Percentiles rank a stretch among this genome's conserved stretches.
Conservation (phyloP, 164 flowering plant species). For the Liriodendron chinense region DNA sequence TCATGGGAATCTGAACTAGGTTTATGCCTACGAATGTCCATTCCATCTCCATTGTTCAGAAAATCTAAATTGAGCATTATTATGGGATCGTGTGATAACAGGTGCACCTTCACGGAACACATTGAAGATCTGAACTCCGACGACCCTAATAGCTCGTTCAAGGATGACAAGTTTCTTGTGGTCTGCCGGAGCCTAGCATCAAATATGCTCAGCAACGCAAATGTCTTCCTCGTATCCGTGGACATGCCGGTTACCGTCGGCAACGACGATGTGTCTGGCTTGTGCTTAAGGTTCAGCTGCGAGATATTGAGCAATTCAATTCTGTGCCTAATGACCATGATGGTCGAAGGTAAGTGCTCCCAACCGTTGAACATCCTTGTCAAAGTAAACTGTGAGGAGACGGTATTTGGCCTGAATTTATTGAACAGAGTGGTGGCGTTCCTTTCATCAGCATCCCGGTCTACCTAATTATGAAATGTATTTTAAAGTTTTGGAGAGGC, state of each 20-base stretch:
- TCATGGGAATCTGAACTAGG: too few relatives aligned
- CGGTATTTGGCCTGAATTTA: constrained; percentile 85
- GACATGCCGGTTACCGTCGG: constrained; percentile 70
- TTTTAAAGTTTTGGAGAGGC: background rate
- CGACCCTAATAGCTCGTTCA: constrained; percentile 19
- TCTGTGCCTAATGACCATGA: constrained; percentile 64
- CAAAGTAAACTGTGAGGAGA: constrained; percentile 90
- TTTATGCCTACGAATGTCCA: too few relatives aligned
- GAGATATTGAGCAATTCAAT: constrained; percentile 74
- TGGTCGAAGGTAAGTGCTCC: constrained; percentile 70
- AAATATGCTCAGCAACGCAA: constrained; percentile 79
- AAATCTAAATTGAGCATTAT: background rate
- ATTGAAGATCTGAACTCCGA: constrained; percentile 37
- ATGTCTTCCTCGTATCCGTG: constrained; percentile 64
- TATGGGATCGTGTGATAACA: constrained; percentile 16
- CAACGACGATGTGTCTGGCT: constrained; percentile 77
- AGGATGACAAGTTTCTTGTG: constrained; percentile 61
- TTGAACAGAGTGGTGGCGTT: constrained; percentile 71
- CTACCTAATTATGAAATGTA: background rate
- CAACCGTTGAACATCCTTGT: constrained; percentile 57
- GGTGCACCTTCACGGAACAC: constrained; percentile 77
- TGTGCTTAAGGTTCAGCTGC: constrained; percentile 73
- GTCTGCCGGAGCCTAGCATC: constrained; percentile 70
- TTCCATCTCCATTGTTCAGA: background rate
- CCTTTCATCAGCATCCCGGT: constrained; percentile 19